Evolutionary conservation across 2,329 filamentous ascomycete species (phyloP).

Genomic region (Fusarium sp.): DNA sequence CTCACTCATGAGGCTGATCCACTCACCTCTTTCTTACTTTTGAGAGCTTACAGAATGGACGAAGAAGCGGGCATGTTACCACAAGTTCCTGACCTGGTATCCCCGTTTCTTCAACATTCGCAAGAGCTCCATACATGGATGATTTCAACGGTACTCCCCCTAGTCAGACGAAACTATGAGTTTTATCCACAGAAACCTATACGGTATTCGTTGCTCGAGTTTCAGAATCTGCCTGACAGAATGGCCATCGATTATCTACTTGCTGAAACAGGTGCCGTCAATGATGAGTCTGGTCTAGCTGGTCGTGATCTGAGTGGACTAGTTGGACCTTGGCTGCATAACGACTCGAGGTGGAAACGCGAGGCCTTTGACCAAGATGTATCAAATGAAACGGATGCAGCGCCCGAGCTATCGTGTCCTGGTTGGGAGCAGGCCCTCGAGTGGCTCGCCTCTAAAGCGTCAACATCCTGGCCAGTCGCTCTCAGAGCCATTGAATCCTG

Average conservation of each 20-base stretch:
- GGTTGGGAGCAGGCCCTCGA: constrained; percentile 77
- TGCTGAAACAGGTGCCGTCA: constrained; percentile 61
- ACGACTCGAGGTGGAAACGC: constrained; percentile 66
- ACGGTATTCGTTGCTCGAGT: constrained; percentile 68
- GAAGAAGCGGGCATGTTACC: constrained; percentile 76
- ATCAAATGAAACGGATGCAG: constrained; percentile 45
- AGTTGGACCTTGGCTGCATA: constrained; percentile 80
- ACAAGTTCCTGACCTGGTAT: constrained; percentile 74
- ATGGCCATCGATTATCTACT: constrained; percentile 72
- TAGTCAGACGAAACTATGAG: constrained; percentile 75
- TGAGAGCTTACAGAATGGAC: constrained; percentile 76
- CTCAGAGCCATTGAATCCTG: constrained; percentile 75
- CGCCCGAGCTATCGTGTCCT: constrained; percentile 55
- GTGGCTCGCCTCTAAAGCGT: constrained; percentile 73
- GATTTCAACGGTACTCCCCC: constrained; percentile 74
- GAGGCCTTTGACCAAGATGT: constrained; percentile 11
- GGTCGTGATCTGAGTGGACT: constrained; percentile 76
- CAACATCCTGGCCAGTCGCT: constrained; percentile 70
- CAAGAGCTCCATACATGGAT: constrained; percentile 74
- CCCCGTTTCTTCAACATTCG: constrained; percentile 74
- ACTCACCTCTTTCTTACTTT: constrained; percentile 73
- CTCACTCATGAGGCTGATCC: constrained; percentile 63
- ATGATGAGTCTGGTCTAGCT: constrained; percentile 56
- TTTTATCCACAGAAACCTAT: constrained; percentile 70
- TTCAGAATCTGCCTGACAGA: constrained; percentile 70